Percentiles rank a stretch among this genome's conserved stretches.
These are phyloP conservation scores for Zygoascus flipseniorum DNA, from an alignment of 805 yeast genomes.

Conservation along the genomic window DNA sequence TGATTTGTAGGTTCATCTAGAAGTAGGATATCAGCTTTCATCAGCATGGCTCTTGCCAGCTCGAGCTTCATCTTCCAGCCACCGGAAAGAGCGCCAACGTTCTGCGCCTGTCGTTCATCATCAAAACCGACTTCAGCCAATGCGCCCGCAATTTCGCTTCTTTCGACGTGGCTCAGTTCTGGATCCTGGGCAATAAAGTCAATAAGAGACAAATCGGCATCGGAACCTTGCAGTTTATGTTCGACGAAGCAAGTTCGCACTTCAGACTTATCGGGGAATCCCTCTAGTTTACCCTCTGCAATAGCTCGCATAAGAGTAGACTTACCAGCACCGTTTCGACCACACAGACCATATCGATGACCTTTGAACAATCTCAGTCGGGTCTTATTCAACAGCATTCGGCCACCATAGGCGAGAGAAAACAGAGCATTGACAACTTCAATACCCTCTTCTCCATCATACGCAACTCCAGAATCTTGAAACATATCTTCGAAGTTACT, in stretches of 20 bases:
- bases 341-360: slow-evolving; percentile 95
- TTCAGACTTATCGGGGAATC: slow-evolving; percentile 85
- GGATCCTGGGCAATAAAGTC: slow-evolving; percentile 84
- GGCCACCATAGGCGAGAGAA: slow-evolving; percentile 93
- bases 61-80: slow-evolving; percentile 99
- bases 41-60: slow-evolving; percentile 96
- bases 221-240: slow-evolving; percentile 92
- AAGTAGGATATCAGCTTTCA: slow-evolving; percentile 90
- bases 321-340: slow-evolving; percentile 98
- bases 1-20: slow-evolving; percentile 98
- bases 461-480: slow-evolving; percentile 38
- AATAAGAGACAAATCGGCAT: slow-evolving; percentile 83
- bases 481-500: slow-evolving; percentile 30
- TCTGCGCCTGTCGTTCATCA: slow-evolving; percentile 79
- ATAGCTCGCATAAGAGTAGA: slow-evolving; percentile 96
- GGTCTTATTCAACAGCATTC: slow-evolving; percentile 94
- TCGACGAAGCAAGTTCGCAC: slow-evolving; percentile 93
- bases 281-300: slow-evolving; percentile 93
- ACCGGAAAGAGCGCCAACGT: slow-evolving; percentile 92
- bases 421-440: slow-evolving; percentile 91
- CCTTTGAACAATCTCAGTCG: slow-evolving; percentile 81
- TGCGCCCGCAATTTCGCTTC: slow-evolving; percentile 66
- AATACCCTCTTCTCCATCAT: slow-evolving; percentile 68
- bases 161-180: slow-evolving; percentile 55
- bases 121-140: slow-evolving; percentile 83